Percentiles rank a stretch among this genome's conserved stretches.
Evolutionary conservation across 2,329 filamentous ascomycete species (phyloP).

Genomic region (Curvularia spicifera): DNA sequence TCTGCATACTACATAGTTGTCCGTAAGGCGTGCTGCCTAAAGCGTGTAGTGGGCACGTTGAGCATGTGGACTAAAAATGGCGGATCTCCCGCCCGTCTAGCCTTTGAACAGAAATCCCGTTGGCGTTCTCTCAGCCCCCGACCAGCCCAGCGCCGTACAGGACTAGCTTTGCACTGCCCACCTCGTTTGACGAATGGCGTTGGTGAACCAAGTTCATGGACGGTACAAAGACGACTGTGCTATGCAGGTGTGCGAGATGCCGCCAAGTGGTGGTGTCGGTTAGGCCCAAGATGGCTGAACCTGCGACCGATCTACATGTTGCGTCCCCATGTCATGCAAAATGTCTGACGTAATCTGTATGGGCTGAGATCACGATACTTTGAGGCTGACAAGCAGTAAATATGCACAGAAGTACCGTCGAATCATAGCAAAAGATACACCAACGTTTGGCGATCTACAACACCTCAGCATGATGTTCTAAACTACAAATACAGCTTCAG

Average conservation of each 20-base stretch:
- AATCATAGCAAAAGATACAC: background rate
- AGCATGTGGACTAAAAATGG: conserved; percentile 38
- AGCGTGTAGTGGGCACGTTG: conserved; percentile 21
- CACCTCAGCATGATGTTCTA: background rate
- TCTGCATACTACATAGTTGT: conserved; percentile 23
- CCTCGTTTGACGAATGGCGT: background rate
- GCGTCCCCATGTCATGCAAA: conserved; percentile 16
- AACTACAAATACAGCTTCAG: background rate
- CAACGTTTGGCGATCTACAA: background rate
- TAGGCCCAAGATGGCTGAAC: conserved; percentile 8
- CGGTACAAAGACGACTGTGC: background rate
- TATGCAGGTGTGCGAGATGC: conserved; percentile 1
- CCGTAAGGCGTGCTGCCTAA: conserved; percentile 29
- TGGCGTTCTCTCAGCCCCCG: conserved; percentile 12
- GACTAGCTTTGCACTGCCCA: conserved; percentile 11
- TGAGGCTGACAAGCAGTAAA: background rate
- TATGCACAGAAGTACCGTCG: conserved; percentile 7
- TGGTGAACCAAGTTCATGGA: background rate
- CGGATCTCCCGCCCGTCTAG: conserved; percentile 29
- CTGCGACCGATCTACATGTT: conserved; percentile 20
- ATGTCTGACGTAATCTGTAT: conserved; percentile 6
- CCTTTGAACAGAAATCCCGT: conserved; percentile 11
- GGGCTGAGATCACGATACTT: background rate
- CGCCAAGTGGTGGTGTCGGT: conserved; percentile 7
- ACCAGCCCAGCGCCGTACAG: conserved; percentile 17